Base-by-base conservation (phyloP, 371 early-diverging fungal genomes). In the Synchytrium microbalum region DNA sequence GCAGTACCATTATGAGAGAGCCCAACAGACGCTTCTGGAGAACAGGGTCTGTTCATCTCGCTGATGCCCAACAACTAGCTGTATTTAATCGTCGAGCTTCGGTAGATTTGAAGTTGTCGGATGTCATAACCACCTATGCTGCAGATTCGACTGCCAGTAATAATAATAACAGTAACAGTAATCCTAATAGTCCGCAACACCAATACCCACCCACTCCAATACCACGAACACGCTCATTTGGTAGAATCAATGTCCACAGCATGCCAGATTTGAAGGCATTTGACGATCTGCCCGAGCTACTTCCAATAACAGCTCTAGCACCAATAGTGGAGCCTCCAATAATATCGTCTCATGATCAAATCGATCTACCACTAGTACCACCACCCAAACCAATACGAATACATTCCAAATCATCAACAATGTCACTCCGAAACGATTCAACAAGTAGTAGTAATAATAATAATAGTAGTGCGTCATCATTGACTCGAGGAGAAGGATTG, bases 11-110 rank as follows among this genome's bases (percentile, higher is more conserved):
- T n/a, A n/a, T n/a, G n/a, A n/a, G n/a, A n/a, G n/a, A n/a, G n/a
- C n/a, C n/a, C n/a, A n/a, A n/a, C n/a, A 38, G 46, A 38, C 46
- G 46, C 46, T 38, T 38, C 19, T 38, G 46, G 46, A 38, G 46
- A 38, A 38, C 46, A 10, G 19, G 46, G 10, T 38, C 46, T 19
- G 10, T 38, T 5, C 5, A 38, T 38, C 46, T 38, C 46, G 19
- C 5, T 19, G 46, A 38, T 38, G 10, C 46, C 19, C 46, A 10
- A 19, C 46, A 38, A 19, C 5, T 10, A 10, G 10, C 46, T 19
- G 46, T 38, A 38, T 38, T 38, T 19, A 38, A 38, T 38, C 46
- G 46, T 19, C 46, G 46, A 10, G 46, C 46, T 10, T 38, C 46
- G 10, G 19, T 38, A 38, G 46, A 38, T 38, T 38, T 38, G 19